A percentile compares a stretch with the other conserved stretches of the same genome.
These are phyloP conservation scores for Seiridium unicorne DNA, from an alignment of 2,329 filamentous ascomycete species.

Conservation along the genomic window DNA sequence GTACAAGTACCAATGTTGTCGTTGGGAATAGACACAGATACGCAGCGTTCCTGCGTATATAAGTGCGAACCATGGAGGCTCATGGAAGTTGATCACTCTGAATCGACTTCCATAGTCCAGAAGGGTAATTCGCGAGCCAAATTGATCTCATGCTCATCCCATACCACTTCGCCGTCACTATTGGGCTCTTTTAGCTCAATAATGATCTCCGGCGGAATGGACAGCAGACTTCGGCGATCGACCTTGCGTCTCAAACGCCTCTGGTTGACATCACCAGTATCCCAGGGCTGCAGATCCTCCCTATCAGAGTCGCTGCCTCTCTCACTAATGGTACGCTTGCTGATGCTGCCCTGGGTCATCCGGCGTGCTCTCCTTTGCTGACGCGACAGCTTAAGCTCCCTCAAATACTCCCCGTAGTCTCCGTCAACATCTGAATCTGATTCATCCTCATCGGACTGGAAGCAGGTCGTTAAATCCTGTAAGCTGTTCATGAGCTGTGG, in stretches of 20 bases:
- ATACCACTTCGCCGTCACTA: constrained; percentile 28
- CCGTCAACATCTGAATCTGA: constrained; percentile 8
- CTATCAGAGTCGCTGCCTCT: constrained; percentile 30
- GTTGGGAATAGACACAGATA: too few relatives aligned
- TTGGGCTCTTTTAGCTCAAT: constrained; percentile 31
- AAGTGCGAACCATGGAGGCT: too few relatives aligned
- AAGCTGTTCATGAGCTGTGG: constrained; percentile 23
- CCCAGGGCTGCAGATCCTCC: constrained; percentile 28
- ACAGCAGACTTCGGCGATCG: constrained; percentile 28
- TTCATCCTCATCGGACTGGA: constrained; percentile 22
- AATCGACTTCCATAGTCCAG: constrained; percentile 32
- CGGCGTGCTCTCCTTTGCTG: constrained; percentile 23
- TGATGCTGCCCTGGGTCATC: constrained; percentile 31
- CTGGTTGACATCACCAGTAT: constrained; percentile 18
- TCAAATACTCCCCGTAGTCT: constrained; percentile 23
- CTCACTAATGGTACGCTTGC: constrained; percentile 34
- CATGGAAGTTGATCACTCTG: constrained; percentile 14
- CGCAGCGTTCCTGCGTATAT: too few relatives aligned
- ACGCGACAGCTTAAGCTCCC: constrained; percentile 16
- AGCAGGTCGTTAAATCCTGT: constrained; percentile 22
- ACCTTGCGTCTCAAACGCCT: constrained; percentile 29
- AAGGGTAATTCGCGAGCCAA: constrained; percentile 29
- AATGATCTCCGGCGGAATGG: constrained; percentile 26
- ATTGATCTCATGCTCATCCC: constrained; percentile 24
- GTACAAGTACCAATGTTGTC: too few relatives aligned